Evolutionary conservation across 129 eudicot genomes (phyloP).

Genomic region (Mikania micrantha): DNA sequence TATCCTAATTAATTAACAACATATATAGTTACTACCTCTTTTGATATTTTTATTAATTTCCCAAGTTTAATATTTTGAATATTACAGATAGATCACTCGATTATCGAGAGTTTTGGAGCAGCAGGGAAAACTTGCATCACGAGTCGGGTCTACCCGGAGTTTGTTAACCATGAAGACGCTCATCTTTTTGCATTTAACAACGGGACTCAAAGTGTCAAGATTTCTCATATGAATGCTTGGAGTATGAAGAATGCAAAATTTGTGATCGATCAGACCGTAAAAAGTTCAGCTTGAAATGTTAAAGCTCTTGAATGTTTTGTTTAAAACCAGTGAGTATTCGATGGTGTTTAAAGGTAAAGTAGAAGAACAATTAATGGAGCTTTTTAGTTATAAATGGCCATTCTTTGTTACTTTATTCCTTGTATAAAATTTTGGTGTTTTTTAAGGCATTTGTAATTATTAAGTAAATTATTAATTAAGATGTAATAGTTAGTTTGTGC

Average conservation of each 20-base stretch:
- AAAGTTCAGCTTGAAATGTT: neutral
- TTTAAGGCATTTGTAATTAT: conserved; percentile 14
- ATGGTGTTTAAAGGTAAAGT: conserved; percentile 4
- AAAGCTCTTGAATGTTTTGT: neutral
- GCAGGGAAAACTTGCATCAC: conserved; percentile 52
- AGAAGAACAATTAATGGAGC: conserved; percentile 18
- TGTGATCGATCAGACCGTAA: conserved; percentile 11
- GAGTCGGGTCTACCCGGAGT: conserved; percentile 36
- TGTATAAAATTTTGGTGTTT: neutral
- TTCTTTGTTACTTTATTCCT: too few species aligned
- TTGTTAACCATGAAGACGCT: conserved; percentile 31
- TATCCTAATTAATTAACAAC: too few species aligned
- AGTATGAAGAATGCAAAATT: conserved; percentile 60
- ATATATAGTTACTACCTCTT: too few species aligned
- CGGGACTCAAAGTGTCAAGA: conserved; percentile 33
- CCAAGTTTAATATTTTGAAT: too few species aligned
- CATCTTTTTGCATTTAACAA: conserved; percentile 45
- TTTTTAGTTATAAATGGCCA: conserved; percentile 2
- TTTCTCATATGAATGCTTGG: conserved; percentile 55
- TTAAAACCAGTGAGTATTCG: neutral
- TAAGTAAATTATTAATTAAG: too few species aligned
- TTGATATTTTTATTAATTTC: conserved; percentile 2
- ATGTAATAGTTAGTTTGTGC: neutral
- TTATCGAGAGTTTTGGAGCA: conserved; percentile 57
- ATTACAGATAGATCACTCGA: conserved; percentile 53